Conservation (phyloP, 148 eudicot species). For the Silene conica region DNA sequence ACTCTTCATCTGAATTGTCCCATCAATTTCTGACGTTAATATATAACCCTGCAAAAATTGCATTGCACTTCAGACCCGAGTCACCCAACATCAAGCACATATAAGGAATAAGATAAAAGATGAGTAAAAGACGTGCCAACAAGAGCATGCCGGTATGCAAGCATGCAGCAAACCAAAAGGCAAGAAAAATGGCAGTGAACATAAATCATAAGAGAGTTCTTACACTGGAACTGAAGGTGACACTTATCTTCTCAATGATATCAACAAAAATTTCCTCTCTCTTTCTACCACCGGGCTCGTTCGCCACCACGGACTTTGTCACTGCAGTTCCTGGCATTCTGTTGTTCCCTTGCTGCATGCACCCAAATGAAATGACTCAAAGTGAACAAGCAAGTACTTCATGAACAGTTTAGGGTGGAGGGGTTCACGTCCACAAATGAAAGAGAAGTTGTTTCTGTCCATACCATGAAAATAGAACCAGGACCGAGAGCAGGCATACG, state of each 20-base stretch:
- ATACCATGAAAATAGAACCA: constrained; percentile 90
- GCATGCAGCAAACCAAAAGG: too few species aligned
- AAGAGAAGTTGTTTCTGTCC: constrained; percentile 1
- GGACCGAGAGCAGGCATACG: constrained; percentile 86
- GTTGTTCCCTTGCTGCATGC: constrained; percentile 82
- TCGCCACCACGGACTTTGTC: constrained; percentile 92
- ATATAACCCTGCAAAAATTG: constrained; percentile 63
- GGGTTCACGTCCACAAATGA: background rate
- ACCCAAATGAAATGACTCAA: constrained; percentile 20
- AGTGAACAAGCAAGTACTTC: constrained; percentile 10
- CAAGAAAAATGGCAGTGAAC: too few species aligned
- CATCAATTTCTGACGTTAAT: constrained; percentile 95
- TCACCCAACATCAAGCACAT: background rate
- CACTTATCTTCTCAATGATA: constrained; percentile 94
- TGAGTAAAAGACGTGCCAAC: background rate
- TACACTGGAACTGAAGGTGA: constrained; percentile 95
- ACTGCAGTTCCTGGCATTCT: constrained; percentile 99
- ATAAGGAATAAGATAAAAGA: constrained; percentile 14
- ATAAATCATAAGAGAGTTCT: constrained; percentile 29
- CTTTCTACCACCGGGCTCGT: constrained; percentile 92
- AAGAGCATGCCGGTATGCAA: background rate
- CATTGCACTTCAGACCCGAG: too few species aligned
- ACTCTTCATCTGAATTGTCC: constrained; percentile 96
- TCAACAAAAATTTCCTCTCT: constrained; percentile 99
- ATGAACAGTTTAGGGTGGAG: background rate